phyloP scores from a whole-genome alignment of 169 alveolate species.

The Eimeria brunetti region DNA sequence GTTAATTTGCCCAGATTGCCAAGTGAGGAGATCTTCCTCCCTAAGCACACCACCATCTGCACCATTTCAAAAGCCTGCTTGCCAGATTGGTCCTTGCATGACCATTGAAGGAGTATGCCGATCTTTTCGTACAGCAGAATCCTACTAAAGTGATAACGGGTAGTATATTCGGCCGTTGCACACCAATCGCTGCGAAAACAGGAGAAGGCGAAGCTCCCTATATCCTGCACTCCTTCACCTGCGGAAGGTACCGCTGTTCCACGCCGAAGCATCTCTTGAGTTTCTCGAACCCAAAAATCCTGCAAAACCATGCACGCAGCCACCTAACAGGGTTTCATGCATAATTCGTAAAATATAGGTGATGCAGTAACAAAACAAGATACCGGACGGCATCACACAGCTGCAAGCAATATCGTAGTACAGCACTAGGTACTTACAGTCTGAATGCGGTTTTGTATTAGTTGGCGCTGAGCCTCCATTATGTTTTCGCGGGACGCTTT shows the following conservation, averaged over 20 bases:
- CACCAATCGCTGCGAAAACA: constrained; percentile 62
- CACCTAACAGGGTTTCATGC: background rate
- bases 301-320: background rate
- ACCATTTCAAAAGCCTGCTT: background rate
- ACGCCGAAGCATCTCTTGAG: constrained; percentile 18
- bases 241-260: background rate
- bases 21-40: constrained; percentile 63
- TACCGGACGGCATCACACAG: background rate
- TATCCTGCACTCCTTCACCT: background rate
- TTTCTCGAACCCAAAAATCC: constrained; percentile 47
- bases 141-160: background rate
- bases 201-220: constrained; percentile 45
- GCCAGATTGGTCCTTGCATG: too few relatives aligned
- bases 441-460: background rate
- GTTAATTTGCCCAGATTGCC: constrained; percentile 64
- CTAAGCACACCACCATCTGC: constrained; percentile 6
- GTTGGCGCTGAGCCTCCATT: constrained; percentile 54
- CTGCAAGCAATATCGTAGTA: background rate
- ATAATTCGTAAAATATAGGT: background rate
- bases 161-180: background rate
- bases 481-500: constrained; percentile 19
- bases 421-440: constrained; percentile 1
- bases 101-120: background rate
- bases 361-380: background rate
- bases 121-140: background rate